Evolutionary conservation across 345 rosid species (phyloP).

Genomic region (Combretum micranthum): DNA sequence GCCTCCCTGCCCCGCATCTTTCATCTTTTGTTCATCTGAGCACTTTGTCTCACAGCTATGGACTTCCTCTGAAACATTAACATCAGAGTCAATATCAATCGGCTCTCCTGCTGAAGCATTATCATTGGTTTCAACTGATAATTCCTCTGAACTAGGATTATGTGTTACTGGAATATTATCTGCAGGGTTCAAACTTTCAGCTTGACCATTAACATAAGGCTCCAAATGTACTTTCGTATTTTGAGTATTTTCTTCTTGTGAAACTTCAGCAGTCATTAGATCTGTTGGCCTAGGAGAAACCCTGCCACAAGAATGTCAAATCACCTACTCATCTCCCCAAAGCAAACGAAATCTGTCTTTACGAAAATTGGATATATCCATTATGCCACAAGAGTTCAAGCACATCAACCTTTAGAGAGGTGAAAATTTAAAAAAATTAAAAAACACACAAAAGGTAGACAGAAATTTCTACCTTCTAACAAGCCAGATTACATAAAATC

Average conservation of each 20-base stretch:
- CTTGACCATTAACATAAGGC: constrained; percentile 20
- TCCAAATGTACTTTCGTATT: constrained; percentile 17
- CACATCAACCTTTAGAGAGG: too few relatives aligned
- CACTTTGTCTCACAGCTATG: too few relatives aligned
- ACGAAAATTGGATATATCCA: too few relatives aligned
- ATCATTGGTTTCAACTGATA: constrained; percentile 12
- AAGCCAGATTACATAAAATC: too few relatives aligned
- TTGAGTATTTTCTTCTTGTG: constrained; percentile 22
- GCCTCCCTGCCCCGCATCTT: too few relatives aligned
- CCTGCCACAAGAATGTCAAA: constrained; percentile 29
- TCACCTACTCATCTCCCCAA: neutral
- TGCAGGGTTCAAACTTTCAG: constrained; percentile 15
- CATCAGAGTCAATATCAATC: constrained; percentile 1
- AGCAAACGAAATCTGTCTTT: too few relatives aligned
- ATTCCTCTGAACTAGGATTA: constrained; percentile 19
- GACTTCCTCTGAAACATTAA: too few relatives aligned
- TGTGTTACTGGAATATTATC: constrained; percentile 16
- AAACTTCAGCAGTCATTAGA: constrained; percentile 32
- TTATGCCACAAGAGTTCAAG: too few relatives aligned
- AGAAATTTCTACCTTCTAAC: too few relatives aligned
- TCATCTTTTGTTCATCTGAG: too few relatives aligned
- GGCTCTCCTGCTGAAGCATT: constrained; percentile 7
- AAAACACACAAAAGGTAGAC: too few relatives aligned
- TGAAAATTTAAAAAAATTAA: too few relatives aligned
- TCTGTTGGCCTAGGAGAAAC: constrained; percentile 46